Evolutionary conservation across 1,139 yeast genomes (phyloP).

Genomic region (Diutina ranongensis): DNA sequence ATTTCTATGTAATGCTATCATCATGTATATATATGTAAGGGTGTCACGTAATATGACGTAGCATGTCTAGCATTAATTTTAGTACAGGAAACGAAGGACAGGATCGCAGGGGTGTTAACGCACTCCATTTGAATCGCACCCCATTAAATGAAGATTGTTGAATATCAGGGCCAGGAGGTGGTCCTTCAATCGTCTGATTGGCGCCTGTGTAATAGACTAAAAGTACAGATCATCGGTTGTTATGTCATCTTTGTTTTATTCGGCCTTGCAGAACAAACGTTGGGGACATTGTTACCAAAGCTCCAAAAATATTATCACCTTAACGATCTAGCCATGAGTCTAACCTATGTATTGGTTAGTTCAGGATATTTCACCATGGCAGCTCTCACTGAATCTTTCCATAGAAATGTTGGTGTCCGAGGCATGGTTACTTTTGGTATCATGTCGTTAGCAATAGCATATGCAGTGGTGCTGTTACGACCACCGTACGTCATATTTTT

Average conservation of each 20-base stretch:
- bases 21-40: neutral
- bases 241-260: constrained; percentile 29
- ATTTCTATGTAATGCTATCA: neutral
- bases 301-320: constrained; percentile 33
- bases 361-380: constrained; percentile 32
- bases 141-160: neutral
- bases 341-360: constrained; percentile 1
- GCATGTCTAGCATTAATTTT: no score
- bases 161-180: neutral
- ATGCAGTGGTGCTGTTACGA: constrained; percentile 16
- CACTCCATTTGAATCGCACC: neutral
- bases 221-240: constrained; percentile 28
- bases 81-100: no score
- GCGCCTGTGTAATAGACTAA: constrained; percentile 23
- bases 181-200: constrained; percentile 28
- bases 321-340: constrained; percentile 22
- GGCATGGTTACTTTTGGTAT: constrained; percentile 26
- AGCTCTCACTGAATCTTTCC: constrained; percentile 20
- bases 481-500: constrained; percentile 29
- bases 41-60: no score
- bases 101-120: no score
- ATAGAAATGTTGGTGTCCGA: constrained; percentile 22
- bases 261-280: constrained; percentile 48
- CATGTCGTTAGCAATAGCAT: constrained; percentile 20
- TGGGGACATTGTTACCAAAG: constrained; percentile 44